Conservation (phyloP, 768 basidiomycete species). For the Mycena vulgaris region DNA sequence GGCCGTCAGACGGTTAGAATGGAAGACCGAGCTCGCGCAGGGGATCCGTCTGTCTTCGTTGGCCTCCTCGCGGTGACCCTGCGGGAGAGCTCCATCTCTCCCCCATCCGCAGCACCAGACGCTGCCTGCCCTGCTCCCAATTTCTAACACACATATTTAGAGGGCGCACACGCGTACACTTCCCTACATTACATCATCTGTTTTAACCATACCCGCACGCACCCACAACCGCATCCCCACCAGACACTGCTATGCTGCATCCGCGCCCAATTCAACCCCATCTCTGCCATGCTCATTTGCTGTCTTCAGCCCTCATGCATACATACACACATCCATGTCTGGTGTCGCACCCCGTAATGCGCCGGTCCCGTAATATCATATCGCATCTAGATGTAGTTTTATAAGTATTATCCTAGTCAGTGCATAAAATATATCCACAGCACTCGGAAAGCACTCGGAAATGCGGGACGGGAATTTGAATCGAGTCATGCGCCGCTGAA, state of each 20-base stretch:
- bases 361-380: not conserved
- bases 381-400: conserved; percentile 23
- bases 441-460: no score
- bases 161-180: conserved; percentile 30
- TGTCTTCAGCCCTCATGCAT: not conserved
- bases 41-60: conserved; percentile 81
- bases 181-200: conserved; percentile 32
- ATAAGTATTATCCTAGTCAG: conserved; percentile 22
- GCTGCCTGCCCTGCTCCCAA: conserved; percentile 6
- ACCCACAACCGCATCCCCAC: not conserved
- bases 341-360: not conserved
- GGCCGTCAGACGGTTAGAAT: conserved; percentile 79
- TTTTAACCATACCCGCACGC: conserved; percentile 33
- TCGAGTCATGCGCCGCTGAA: not conserved
- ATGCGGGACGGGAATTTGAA: not conserved
- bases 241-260: conserved; percentile 21
- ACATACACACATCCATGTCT: not conserved
- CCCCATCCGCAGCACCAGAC: not conserved
- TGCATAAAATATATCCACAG: not conserved
- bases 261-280: conserved; percentile 8
- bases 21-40: conserved; percentile 90
- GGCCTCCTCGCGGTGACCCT: conserved; percentile 66
- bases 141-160: conserved; percentile 34
- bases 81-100: conserved; percentile 14
- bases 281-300: not conserved